Conservation (phyloP, 306 rosid genomes). For the Macrotyloma uniflorum region DNA sequence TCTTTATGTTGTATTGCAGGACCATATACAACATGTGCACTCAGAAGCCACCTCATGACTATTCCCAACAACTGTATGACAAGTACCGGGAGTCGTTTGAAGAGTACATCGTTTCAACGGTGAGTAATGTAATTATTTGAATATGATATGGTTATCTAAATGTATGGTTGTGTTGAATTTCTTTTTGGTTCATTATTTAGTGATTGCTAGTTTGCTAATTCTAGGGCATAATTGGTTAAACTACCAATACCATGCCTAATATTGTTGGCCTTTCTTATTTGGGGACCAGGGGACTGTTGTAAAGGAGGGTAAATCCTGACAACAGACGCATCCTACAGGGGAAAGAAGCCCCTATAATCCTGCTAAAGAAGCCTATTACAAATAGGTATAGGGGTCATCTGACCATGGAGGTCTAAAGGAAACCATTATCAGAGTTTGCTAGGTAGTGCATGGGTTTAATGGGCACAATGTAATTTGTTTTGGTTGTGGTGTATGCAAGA, state of each 20-base stretch:
- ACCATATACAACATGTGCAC: slow-evolving; percentile 84
- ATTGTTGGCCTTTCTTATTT: background rate
- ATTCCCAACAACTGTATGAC: slow-evolving; percentile 76
- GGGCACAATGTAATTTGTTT: background rate
- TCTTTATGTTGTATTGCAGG: slow-evolving; percentile 52
- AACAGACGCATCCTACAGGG: background rate
- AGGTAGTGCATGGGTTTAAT: slow-evolving; percentile 4
- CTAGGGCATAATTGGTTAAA: slow-evolving; percentile 1
- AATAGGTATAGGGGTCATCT: background rate
- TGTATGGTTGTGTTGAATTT: background rate
- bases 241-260: background rate
- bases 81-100: slow-evolving; percentile 67
- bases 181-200: background rate
- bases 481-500: background rate
- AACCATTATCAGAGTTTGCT: slow-evolving; percentile 11
- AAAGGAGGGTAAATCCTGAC: background rate
- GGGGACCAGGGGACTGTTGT: background rate
- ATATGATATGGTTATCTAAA: background rate
- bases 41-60: slow-evolving; percentile 78
- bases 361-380: background rate
- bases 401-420: background rate
- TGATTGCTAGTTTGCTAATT: slow-evolving; percentile 5
- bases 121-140: slow-evolving; percentile 36
- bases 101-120: slow-evolving; percentile 59
- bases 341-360: background rate